These are phyloP conservation scores for Trichoderma asperelloides DNA, from an alignment of 495 filamentous ascomycete species.

Conservation along the genomic window DNA sequence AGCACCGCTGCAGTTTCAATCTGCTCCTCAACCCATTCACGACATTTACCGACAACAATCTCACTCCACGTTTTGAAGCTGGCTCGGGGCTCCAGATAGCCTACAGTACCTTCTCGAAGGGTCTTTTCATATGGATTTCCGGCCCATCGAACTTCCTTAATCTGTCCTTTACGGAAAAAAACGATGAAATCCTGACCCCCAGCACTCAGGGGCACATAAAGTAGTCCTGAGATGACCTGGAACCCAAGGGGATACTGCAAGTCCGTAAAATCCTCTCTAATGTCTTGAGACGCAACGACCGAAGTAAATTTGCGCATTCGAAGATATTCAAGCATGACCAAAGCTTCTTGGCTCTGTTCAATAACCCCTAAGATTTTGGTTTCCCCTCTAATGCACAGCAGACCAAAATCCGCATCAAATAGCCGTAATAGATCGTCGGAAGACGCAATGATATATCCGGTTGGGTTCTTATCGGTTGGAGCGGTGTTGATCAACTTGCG, in stretches of 20 bases:
- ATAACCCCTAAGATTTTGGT: conserved; percentile 77
- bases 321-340: conserved; percentile 81
- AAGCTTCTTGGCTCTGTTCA: conserved; percentile 69
- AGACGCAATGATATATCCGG: conserved; percentile 86
- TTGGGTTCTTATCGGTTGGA: conserved; percentile 73
- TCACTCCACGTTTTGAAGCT: conserved; percentile 74
- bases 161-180: conserved; percentile 75
- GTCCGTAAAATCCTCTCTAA: conserved; percentile 74
- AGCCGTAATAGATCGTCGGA: conserved; percentile 80
- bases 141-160: conserved; percentile 80
- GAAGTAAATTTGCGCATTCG: conserved; percentile 67
- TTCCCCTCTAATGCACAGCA: conserved; percentile 77
- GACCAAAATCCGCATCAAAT: conserved; percentile 82
- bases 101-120: conserved; percentile 55
- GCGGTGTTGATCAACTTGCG: conserved; percentile 72
- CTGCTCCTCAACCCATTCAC: conserved; percentile 67
- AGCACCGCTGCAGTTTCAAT: conserved; percentile 83
- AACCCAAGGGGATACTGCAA: conserved; percentile 75
- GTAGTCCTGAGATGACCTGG: conserved; percentile 64
- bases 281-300: conserved; percentile 69
- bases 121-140: conserved; percentile 87
- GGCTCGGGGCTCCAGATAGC: conserved; percentile 64
- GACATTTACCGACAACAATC: conserved; percentile 63
- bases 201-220: conserved; percentile 74
- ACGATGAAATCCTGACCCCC: conserved; percentile 82